A percentile compares a stretch with the other conserved stretches of the same genome.
Evolutionary conservation across 805 yeast species (phyloP).

Genomic region (Ogataea methanolica): DNA sequence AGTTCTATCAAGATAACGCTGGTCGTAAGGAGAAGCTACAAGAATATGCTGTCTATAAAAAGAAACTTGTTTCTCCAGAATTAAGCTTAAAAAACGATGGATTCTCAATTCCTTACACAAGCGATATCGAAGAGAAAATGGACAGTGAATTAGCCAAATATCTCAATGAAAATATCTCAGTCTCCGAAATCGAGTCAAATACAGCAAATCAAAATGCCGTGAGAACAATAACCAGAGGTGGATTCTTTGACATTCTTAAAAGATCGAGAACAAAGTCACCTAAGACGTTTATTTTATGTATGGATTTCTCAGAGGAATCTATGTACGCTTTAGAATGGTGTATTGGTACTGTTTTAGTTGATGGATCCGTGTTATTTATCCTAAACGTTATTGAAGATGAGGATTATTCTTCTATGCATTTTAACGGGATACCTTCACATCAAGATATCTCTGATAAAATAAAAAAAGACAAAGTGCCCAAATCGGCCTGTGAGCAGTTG

Average conservation of each 20-base stretch:
- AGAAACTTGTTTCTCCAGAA: constrained; percentile 56
- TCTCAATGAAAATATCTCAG: constrained; percentile 47
- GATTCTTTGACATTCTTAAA: constrained; percentile 45
- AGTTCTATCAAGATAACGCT: constrained; percentile 43
- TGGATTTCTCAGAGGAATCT: constrained; percentile 81
- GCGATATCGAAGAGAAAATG: constrained; percentile 59
- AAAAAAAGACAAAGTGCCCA: constrained; percentile 12
- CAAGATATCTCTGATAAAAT: constrained; percentile 6
- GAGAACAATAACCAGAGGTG: constrained; percentile 66
- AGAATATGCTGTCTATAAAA: constrained; percentile 54
- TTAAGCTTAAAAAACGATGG: constrained; percentile 28
- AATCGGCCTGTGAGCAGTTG: constrained; percentile 30
- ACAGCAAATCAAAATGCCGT: constrained; percentile 53
- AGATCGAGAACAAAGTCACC: constrained; percentile 19
- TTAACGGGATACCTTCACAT: constrained; percentile 31
- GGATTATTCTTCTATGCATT: constrained; percentile 30
- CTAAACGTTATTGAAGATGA: constrained; percentile 54
- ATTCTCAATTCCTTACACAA: constrained; percentile 55
- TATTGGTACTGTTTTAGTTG: constrained; percentile 76
- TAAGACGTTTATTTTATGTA: constrained; percentile 70
- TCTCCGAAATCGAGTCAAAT: constrained; percentile 53
- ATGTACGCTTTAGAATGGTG: constrained; percentile 83
- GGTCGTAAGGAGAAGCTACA: constrained; percentile 48
- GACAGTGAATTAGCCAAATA: constrained; percentile 57
- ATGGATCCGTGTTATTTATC: constrained; percentile 76